Evolutionary conservation across 768 basidiomycete species (phyloP), one percentile per base, ranked within the genome.

Genomic region (Pholiota conissans): DNA sequence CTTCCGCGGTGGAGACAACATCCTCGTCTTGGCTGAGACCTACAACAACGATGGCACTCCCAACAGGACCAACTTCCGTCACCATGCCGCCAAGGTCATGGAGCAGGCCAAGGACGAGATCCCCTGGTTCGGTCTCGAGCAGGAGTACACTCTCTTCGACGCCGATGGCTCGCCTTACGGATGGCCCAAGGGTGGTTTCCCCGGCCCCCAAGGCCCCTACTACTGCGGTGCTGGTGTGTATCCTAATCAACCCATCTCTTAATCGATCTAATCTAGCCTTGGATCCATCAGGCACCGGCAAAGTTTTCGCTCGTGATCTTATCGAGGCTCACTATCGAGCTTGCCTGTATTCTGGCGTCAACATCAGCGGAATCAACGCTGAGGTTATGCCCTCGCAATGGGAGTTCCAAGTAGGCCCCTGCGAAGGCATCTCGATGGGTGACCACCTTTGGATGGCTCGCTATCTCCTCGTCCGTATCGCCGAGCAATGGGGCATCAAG

Each of bases 351-450:
- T 77, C 95, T 55, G 95, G 95, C 64, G 84, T 99, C 77, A 95
- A 94, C 80, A 98, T 98, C 78, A 94, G 92, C 64, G 97, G 97
- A 71, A 98, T 99, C 79, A 99, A 98, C 73, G 96, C 96, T 59
- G 97, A 98, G 77, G 96, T 98, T 60, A 98, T 98, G 96, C 96
- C 97, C 14, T 88, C 95, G 55, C 97, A 99, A 74, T 99, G 97
- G 97, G 97, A 99, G 79, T 99, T 96, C 90, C 97, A 99, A 76
- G 94, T 99, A 65, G 96, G 97, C 52, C 97, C 97, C 28, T 98
- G 96, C 68, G 90, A 92, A 72, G 97, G 97, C 54, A 98, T 98
- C 73, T 81, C 89, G 58, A 96, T 98, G 94, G 97, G 97, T 65
- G 97, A 99, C 74, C 96, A 99, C 77, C 88, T 99, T 66, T 97